Conservation (phyloP, 2,329 filamentous ascomycete genomes). For the Sporothrix luriei region DNA sequence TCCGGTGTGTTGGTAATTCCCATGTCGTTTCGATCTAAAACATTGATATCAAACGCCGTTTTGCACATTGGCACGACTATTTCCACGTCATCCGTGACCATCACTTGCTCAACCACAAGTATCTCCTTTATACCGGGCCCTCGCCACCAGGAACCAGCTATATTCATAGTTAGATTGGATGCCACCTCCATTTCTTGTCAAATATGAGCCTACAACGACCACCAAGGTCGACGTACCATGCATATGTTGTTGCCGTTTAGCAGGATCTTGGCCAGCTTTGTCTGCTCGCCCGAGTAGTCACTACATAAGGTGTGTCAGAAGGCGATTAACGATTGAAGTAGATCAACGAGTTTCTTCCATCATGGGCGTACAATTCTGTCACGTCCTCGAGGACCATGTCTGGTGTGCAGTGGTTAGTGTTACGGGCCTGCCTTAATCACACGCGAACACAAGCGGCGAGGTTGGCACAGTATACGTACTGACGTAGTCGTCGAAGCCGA, state of each 20-base stretch:
- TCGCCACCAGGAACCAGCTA: constrained; percentile 78
- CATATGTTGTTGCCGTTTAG: constrained; percentile 98
- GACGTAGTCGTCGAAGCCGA: constrained; percentile 99
- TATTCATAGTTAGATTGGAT: constrained; percentile 11
- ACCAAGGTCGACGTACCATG: constrained; percentile 69
- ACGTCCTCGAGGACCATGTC: constrained; percentile 99
- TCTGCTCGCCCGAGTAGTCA: constrained; percentile 86
- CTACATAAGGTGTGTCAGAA: constrained; percentile 50
- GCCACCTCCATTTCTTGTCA: neutral
- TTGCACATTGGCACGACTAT: neutral
- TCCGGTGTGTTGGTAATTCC: neutral
- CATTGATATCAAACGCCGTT: constrained; percentile 5
- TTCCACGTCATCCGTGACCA: neutral
- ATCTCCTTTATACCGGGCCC: constrained; percentile 54
- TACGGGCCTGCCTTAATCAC: neutral
- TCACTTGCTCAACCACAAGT: constrained; percentile 24
- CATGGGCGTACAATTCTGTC: constrained; percentile 79
- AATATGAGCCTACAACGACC: no score
- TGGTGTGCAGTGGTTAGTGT: constrained; percentile 46
- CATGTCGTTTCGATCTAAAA: neutral
- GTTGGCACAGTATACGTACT: constrained; percentile 67
- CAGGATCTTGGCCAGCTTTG: constrained; percentile 89
- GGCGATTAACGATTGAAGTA: neutral
- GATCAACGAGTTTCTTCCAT: neutral
- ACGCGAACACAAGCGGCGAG: neutral